Evolutionary conservation across 768 basidiomycete genomes (phyloP), one percentile per base, ranked within the genome.

Genomic region (Serendipita indica): DNA sequence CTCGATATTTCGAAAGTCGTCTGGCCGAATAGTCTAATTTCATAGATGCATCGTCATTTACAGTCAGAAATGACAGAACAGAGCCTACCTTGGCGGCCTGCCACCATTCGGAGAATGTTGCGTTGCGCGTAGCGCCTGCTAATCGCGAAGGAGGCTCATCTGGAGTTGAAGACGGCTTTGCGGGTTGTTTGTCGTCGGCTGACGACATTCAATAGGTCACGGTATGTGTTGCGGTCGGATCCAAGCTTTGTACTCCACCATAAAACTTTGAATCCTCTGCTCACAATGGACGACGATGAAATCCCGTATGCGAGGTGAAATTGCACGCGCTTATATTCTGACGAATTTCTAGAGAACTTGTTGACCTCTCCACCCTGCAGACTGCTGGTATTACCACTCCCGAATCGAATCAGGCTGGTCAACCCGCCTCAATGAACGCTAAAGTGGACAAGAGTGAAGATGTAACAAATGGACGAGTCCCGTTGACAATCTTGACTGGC

Each of bases 401-500:
- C n/a, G 18, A 25, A 32, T 30, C 10, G 27, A 20, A 33, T 18
- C 43, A 16, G 16, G 27, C n/a, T n/a, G n/a, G n/a, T n/a, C n/a
- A n/a, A n/a, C n/a, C n/a, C n/a, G n/a, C n/a, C n/a, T n/a, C n/a
- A n/a, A 41, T 33, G 0, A 45, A 54, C 12, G 3, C 49, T 33
- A 18, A 25, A 18, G 32, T 33, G 13, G 13, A 7, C 7, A 35
- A 20, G 22, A 2, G 3, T 32, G 57, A 52, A 37, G 35, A 60
- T 18, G 62, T 61, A 27, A 72, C 18, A 20, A 58, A 58, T 49
- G 6, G 13, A 7, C 25, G 72, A 57, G 84, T 94, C 0, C 94
- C 94, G 2, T 77, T 96, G 25, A 97, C 94, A 3, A 86, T 98
- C 59, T 87, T 98, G 59, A 92, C 87, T 58, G 94, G 94, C 14